Evolutionary conservation across 2,329 filamentous ascomycete species (phyloP).

Genomic region (Sphaerulina vaccinii): DNA sequence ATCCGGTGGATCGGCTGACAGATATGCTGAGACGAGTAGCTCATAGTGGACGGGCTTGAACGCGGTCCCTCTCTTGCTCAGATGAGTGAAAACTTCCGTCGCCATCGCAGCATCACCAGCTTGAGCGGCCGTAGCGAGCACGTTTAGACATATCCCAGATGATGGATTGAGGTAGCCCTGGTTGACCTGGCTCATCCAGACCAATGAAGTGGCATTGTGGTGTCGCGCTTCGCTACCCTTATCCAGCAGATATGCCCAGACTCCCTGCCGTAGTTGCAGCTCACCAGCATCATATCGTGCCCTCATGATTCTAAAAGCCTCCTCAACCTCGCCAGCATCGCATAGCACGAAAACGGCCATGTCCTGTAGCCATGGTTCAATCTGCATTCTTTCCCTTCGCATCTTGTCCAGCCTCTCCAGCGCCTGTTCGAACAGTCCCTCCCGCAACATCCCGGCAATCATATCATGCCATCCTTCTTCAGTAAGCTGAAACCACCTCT

Average conservation of each 20-base stretch:
- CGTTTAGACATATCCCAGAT: constrained; percentile 64
- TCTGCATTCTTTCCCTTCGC: constrained; percentile 52
- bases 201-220: constrained; percentile 63
- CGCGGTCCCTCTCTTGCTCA: constrained; percentile 58
- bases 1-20: constrained; percentile 53
- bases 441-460: constrained; percentile 71
- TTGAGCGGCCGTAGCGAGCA: constrained; percentile 70
- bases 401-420: constrained; percentile 68
- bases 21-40: constrained; percentile 70
- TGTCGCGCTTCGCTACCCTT: constrained; percentile 61
- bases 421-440: constrained; percentile 79
- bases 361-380: constrained; percentile 75
- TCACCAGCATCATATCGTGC: constrained; percentile 51
- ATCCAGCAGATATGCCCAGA: constrained; percentile 75
- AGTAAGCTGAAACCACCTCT: constrained; percentile 66
- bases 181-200: constrained; percentile 69
- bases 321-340: constrained; percentile 71
- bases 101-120: constrained; percentile 67
- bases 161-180: constrained; percentile 60
- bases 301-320: constrained; percentile 68
- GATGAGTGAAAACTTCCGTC: constrained; percentile 66
- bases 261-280: constrained; percentile 48
- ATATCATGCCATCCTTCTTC: constrained; percentile 65
- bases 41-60: constrained; percentile 74
- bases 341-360: constrained; percentile 73